phyloP scores from a whole-genome alignment of 257 asterid genomes.

The Forsythia suspensa region DNA sequence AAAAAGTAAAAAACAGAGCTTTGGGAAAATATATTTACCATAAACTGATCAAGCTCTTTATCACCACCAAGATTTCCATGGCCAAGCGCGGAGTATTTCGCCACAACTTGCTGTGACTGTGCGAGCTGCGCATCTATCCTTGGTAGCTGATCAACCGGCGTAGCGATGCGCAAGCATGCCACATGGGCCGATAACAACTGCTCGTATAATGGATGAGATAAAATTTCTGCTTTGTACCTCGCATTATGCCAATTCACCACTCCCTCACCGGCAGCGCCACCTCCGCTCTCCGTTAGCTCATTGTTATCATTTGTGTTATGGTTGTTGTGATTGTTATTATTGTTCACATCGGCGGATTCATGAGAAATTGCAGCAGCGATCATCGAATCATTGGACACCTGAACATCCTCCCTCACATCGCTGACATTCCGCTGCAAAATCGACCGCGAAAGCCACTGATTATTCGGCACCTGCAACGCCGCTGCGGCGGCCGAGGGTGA shows the following conservation, averaged over 20 bases:
- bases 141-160: constrained; percentile 86
- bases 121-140: constrained; percentile 73
- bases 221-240: constrained; percentile 56
- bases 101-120: constrained; percentile 65
- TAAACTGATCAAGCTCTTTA: constrained; percentile 69
- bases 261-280: constrained; percentile 37
- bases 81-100: constrained; percentile 52
- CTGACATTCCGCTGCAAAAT: constrained; percentile 39
- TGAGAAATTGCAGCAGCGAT: constrained; percentile 36
- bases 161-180: constrained; percentile 74
- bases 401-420: constrained; percentile 35
- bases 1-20: neutral
- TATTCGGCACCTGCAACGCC: constrained; percentile 20
- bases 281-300: constrained; percentile 32
- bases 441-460: constrained; percentile 55
- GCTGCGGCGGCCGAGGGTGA: constrained; percentile 33
- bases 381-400: constrained; percentile 40
- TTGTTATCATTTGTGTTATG: constrained; percentile 16
- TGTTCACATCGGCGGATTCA: constrained; percentile 40
- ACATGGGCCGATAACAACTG: constrained; percentile 73
- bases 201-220: constrained; percentile 67
- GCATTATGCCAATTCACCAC: constrained; percentile 60
- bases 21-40: constrained; percentile 34
- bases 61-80: constrained; percentile 49
- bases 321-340: constrained; percentile 7